Base-by-base conservation (phyloP, 2,329 filamentous ascomycete genomes). In the Pleoardoris graminearum region DNA sequence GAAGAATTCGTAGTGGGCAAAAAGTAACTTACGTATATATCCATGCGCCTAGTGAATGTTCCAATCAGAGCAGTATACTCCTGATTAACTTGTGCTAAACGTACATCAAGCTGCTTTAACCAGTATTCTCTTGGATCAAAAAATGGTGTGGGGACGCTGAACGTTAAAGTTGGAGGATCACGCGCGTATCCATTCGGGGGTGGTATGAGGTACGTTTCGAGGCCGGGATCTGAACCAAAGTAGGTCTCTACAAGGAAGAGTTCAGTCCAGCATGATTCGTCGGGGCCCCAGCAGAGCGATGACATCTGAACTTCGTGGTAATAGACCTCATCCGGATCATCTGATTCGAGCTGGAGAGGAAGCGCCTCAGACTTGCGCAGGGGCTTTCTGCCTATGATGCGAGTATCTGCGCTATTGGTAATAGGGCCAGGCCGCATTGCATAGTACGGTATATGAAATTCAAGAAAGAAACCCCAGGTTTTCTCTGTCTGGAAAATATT, bases 371-470 rank as follows among this genome's bases (percentile, higher is more conserved):
- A 53, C 35, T 53, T 48, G 17, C 60, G 49, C 6, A 63, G 35
- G 3, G 30, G 32, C 21, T 50, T 51, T 7, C 47, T 47, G 6
- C n/a, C 36, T 12, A 50, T 39, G 16, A 10, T 51, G n/a, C 58
- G 51, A 14, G 41, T 39, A 39, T 60, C 58, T 25, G 29, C 27
- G 16, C 19, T 32, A 8, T 5, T 29, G 14, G 16, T 33, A 4
- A 23, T 25, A 14, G 45, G 36, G 7, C 51, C 51, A 7, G 12
- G 11, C 7, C 57, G 53, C 47, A 62, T 52, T 1, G 59, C 57
- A 38, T 60, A 53, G 23, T 62, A 62, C 4, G 57, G 54, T n/a
- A 60, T 30, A 21, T 62, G 59, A 30, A 62, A 62, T 42, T 62
- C 59, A 0, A 60, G 38, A 39, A 54, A 58, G 42, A 57, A 60